phyloP scores from a whole-genome alignment of 2,329 filamentous ascomycete genomes.

The Diaporthe nobilis region DNA sequence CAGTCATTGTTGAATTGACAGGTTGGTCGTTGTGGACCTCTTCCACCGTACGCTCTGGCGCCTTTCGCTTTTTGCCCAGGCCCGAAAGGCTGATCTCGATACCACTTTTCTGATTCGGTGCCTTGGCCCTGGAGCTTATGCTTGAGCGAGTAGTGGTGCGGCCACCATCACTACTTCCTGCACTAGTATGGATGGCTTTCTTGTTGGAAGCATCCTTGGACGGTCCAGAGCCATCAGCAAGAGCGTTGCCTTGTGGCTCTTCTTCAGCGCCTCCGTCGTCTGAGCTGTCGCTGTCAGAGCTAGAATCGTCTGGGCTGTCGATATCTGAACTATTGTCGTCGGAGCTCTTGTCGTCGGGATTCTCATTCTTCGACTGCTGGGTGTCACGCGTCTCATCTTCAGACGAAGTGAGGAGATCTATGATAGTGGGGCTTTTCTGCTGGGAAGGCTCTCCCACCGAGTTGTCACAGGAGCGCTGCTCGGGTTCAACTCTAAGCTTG shows the following conservation, averaged over 20 bases:
- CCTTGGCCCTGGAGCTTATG: background rate
- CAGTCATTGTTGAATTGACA: background rate
- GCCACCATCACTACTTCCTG: background rate
- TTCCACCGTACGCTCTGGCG: background rate
- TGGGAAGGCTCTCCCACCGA: fast-evolving
- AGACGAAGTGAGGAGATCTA: constrained; percentile 5
- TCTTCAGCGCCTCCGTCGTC: background rate
- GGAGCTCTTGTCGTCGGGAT: too few relatives aligned
- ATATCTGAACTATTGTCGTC: background rate
- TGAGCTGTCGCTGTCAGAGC: too few relatives aligned
- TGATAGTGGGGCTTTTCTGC: background rate
- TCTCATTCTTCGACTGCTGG: background rate
- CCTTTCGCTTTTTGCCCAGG: background rate
- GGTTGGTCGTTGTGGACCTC: background rate
- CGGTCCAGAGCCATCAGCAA: too few relatives aligned
- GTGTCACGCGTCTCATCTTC: background rate
- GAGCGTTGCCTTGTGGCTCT: background rate
- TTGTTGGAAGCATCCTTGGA: too few relatives aligned
- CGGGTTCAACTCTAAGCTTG: background rate
- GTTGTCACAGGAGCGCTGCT: too few relatives aligned
- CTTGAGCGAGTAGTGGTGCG: too few relatives aligned
- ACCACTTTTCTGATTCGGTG: fast-evolving
- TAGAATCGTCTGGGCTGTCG: background rate
- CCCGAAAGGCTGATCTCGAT: fast-evolving
- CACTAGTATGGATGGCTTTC: background rate